phyloP scores from a whole-genome alignment of 805 yeast genomes.

The baker's yeast (Saccharomyces cerevisiae) region DNA sequence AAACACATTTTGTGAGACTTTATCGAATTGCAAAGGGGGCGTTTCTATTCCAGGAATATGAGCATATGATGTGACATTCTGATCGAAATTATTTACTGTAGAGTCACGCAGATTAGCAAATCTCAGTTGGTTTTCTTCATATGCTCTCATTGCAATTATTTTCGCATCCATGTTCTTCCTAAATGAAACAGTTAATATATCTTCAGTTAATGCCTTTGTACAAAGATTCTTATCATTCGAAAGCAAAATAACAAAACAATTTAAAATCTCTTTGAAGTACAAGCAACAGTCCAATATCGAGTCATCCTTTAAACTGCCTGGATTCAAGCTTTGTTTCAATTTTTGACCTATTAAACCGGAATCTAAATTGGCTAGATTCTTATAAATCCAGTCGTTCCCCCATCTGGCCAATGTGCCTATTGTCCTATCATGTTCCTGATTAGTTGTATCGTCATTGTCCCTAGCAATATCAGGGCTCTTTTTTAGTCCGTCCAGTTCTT shows the following conservation, averaged over 20 bases:
- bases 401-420: conserved; percentile 54
- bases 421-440: conserved; percentile 15
- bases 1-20: conserved; percentile 23
- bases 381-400: conserved; percentile 75
- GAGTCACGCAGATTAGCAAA: conserved; percentile 6
- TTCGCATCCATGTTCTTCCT: conserved; percentile 40
- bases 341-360: conserved; percentile 59
- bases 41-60: not conserved
- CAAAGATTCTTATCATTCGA: conserved; percentile 84
- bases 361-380: conserved; percentile 43
- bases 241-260: conserved; percentile 47
- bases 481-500: conserved; percentile 81
- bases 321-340: conserved; percentile 43
- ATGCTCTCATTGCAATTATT: conserved; percentile 36
- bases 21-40: not conserved
- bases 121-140: conserved; percentile 30
- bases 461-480: conserved; percentile 37
- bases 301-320: conserved; percentile 53
- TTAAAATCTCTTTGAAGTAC: conserved; percentile 40
- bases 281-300: conserved; percentile 79
- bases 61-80: not conserved
- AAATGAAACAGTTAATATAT: conserved; percentile 50
- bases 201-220: conserved; percentile 62
- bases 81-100: not conserved
- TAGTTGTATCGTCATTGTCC: conserved; percentile 4